These are phyloP conservation scores for Epichloe glyceriae DNA, from an alignment of 2,329 filamentous ascomycete species.

Conservation along the genomic window DNA sequence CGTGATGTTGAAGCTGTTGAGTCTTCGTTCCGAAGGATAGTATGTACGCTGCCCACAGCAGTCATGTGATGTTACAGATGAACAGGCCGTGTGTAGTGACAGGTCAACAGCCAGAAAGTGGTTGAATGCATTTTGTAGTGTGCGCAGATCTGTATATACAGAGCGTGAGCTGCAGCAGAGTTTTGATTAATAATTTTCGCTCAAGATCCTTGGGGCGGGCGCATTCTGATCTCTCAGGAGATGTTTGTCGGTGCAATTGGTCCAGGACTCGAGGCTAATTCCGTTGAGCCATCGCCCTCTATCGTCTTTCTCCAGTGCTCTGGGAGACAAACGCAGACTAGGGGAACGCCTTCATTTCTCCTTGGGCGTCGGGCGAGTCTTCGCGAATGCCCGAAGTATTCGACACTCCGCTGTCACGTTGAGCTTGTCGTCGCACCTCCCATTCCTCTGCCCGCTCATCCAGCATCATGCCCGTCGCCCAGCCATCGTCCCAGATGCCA, in stretches of 20 bases:
- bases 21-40: slow-evolving; percentile 3
- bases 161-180: neutral
- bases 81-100: neutral
- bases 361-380: slow-evolving; percentile 47
- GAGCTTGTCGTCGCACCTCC: slow-evolving; percentile 61
- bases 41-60: slow-evolving; percentile 9
- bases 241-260: slow-evolving; percentile 1
- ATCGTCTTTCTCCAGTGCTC: slow-evolving; percentile 97
- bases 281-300: slow-evolving; percentile 68
- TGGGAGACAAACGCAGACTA: slow-evolving; percentile 90
- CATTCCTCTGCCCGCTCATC: slow-evolving; percentile 80
- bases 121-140: neutral
- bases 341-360: slow-evolving; percentile 92
- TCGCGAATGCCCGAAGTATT: slow-evolving; percentile 55
- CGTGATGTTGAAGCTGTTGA: slow-evolving; percentile 5
- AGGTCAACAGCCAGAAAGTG: neutral
- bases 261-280: slow-evolving; percentile 38
- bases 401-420: slow-evolving; percentile 88
- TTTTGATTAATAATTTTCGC: neutral
- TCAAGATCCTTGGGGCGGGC: neutral
- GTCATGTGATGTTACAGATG: slow-evolving; percentile 4
- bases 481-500: slow-evolving; percentile 98
- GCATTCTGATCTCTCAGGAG: slow-evolving; percentile 2
- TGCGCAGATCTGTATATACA: slow-evolving; percentile 4
- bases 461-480: slow-evolving; percentile 85